Percentiles rank a stretch among this genome's conserved stretches.
Conservation (phyloP, 495 filamentous ascomycete genomes). For the Lophium mytilinum region DNA sequence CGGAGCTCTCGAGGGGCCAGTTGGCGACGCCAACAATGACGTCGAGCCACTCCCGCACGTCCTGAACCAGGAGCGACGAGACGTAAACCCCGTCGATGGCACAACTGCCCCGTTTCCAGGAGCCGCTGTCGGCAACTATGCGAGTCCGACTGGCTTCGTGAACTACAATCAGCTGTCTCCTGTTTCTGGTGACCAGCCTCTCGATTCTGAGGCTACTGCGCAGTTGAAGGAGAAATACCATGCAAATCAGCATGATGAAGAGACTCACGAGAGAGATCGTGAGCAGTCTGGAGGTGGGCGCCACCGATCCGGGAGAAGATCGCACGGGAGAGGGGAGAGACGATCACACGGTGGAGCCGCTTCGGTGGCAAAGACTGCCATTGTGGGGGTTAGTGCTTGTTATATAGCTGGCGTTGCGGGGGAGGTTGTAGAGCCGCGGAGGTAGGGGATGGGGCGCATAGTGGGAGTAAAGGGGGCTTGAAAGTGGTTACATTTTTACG, state of each 20-base stretch:
- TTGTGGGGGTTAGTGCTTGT: constrained; percentile 10
- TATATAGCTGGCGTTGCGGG: constrained; percentile 15
- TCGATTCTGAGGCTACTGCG: neutral
- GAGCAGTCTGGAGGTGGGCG: neutral
- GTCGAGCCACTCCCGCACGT: neutral
- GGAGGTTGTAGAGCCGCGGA: constrained; percentile 2
- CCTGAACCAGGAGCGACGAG: neutral
- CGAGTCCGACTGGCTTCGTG: constrained; percentile 26
- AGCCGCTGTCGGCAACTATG: constrained; percentile 18
- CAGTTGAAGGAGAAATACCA: neutral
- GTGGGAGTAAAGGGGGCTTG: neutral
- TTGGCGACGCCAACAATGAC: neutral
- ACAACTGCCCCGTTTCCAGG: constrained; percentile 5
- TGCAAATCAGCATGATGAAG: neutral
- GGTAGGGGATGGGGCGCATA: neutral
- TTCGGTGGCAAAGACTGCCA: constrained; percentile 14
- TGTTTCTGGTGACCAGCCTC: neutral
- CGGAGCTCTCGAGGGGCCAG: neutral
- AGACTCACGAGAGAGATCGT: neutral
- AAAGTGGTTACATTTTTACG: neutral
- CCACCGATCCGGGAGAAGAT: neutral
- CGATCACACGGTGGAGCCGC: neutral
- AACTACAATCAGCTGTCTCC: constrained; percentile 13
- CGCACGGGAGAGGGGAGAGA: neutral
- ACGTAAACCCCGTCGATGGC: constrained; percentile 28